A percentile compares a stretch with the other conserved stretches of the same genome.
These are phyloP conservation scores for Hymenoscyphus linearis DNA, from an alignment of 2,329 filamentous ascomycete genomes.

Conservation along the genomic window DNA sequence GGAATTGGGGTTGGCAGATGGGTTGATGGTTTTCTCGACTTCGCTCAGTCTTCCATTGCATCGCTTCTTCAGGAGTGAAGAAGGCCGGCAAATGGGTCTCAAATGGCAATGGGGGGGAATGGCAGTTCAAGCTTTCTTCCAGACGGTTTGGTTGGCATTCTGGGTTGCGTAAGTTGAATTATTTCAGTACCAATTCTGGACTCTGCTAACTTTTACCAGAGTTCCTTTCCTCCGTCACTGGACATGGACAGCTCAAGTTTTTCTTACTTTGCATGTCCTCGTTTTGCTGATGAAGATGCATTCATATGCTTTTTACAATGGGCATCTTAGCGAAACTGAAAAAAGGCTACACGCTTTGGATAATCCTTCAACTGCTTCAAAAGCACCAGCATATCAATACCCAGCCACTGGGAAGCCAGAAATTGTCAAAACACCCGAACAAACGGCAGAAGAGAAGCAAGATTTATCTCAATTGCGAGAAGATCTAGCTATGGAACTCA, in stretches of 20 bases:
- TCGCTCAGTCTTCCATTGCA: slow-evolving; percentile 70
- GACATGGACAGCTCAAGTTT: slow-evolving; percentile 98
- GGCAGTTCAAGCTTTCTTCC: slow-evolving; percentile 75
- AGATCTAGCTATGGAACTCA: slow-evolving; percentile 84
- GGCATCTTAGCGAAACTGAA: slow-evolving; percentile 84
- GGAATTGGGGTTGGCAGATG: slow-evolving; percentile 78
- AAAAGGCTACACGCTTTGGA: slow-evolving; percentile 77
- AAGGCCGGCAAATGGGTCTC: slow-evolving; percentile 45
- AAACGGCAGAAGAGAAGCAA: slow-evolving; percentile 36
- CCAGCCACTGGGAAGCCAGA: slow-evolving; percentile 40
- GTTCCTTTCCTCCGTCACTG: slow-evolving; percentile 82
- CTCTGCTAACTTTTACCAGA: slow-evolving; percentile 33
- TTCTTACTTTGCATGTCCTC: slow-evolving; percentile 84
- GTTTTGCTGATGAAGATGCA: slow-evolving; percentile 98
- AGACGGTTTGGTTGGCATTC: slow-evolving; percentile 69
- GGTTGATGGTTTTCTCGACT: slow-evolving; percentile 76
- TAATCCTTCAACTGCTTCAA: slow-evolving; percentile 62
- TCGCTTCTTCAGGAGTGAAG: slow-evolving; percentile 52
- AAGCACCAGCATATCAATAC: slow-evolving; percentile 70
- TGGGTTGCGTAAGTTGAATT: slow-evolving; percentile 61
- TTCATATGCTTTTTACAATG: slow-evolving; percentile 97
- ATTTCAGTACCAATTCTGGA: not conserved
- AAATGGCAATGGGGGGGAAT: slow-evolving; percentile 77
- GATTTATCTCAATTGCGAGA: slow-evolving; percentile 68
- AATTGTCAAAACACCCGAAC: slow-evolving; percentile 20